A percentile compares a stretch with the other conserved stretches of the same genome.
Conservation (phyloP, 768 basidiomycete genomes). For the Russula ochroleuca region DNA sequence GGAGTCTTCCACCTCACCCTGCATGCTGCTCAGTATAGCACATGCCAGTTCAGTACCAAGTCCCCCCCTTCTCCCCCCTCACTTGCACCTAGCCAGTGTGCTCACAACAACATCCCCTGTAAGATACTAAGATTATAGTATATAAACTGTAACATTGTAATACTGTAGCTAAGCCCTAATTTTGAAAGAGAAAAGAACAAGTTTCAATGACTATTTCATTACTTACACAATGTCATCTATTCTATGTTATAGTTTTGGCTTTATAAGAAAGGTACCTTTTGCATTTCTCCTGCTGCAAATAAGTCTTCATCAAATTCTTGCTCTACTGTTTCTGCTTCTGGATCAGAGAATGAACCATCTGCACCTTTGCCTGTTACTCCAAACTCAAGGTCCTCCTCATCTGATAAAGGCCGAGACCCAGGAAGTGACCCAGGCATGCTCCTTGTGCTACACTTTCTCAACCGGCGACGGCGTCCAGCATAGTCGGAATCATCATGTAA, state of each 20-base stretch:
- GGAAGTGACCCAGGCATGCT: conserved; percentile 84
- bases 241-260: not conserved
- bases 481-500: conserved; percentile 38
- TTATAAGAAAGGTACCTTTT: conserved; percentile 64
- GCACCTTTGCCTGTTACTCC: conserved; percentile 32
- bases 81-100: no score
- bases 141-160: no score
- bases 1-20: no score
- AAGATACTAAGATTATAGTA: no score
- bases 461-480: conserved; percentile 39
- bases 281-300: conserved; percentile 78
- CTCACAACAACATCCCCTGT: no score
- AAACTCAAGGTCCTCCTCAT: conserved; percentile 46
- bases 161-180: no score
- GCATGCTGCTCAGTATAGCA: no score
- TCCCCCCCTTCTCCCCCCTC: no score
- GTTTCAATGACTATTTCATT: no score
- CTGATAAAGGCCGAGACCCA: conserved; percentile 33
- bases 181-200: no score
- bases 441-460: conserved; percentile 60
- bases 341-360: conserved; percentile 39
- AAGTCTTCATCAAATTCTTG: conserved; percentile 77
- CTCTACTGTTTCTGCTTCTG: conserved; percentile 62
- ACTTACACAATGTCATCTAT: not conserved
- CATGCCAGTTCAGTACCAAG: no score